Evolutionary conservation across 2,329 filamentous ascomycete species (phyloP), one percentile per base, ranked within the genome.

Genomic region (Hypoxylon sp.): DNA sequence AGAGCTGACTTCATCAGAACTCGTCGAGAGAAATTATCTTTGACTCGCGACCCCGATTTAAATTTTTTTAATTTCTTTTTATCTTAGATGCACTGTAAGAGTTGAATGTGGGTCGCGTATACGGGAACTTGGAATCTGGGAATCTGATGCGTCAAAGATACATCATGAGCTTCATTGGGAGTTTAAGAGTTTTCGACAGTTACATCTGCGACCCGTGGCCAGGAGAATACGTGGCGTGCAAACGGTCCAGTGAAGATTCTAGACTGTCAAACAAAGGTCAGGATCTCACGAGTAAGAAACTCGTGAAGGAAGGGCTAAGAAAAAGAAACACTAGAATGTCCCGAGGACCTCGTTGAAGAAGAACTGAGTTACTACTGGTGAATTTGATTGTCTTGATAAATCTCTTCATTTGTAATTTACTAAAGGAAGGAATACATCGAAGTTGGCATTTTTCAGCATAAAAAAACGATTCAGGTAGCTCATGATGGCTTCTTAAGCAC

Each of bases 141-240:
- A 39, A 59, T 58, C 44, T 29, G 33, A 54, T 59, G 46, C 14
- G 37, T 67, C 54, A 70, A 44, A 47, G 57, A 67, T 64, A 55
- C 46, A 66, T 60, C 50, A 59, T 63, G 53, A 52, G 57, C 65
- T 60, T 66, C 39, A 66, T 66, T 68, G 53, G 53, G 17, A 53
- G 26, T 29, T 55, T 33, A 42, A 57, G 22, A 60, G 14, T 58
- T 50, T 46, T 63, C 59, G 54, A 65, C 42, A 55, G 53, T 63
- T 59, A 61, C 54, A 70, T 67, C 53, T 68, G 61, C 54, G 46
- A 33, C 29, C 63, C 44, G 59, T 52, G 59, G 37, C 37, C 46
- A 51, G 33, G 52, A 53, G 57, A 54, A 70, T 66, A 70, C 68
- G 68, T 70, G 68, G 68, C 64, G 54, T 50, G 26, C 42, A 59